Evolutionary conservation across 1,284 basidiomycete genomes (phyloP).

Genomic region (Thelephora terrestris): DNA sequence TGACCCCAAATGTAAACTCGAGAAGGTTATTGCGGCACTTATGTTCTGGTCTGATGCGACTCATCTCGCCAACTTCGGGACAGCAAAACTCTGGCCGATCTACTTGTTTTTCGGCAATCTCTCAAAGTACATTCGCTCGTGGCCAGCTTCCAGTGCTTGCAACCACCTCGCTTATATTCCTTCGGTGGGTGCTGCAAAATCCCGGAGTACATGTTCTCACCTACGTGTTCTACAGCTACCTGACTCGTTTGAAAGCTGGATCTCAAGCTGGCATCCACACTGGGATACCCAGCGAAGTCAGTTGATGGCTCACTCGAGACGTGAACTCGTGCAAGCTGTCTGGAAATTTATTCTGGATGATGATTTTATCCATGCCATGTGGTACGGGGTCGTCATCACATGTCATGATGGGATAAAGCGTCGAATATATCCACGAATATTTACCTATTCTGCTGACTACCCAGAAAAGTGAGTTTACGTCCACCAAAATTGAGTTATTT

Average conservation of each 20-base stretch:
- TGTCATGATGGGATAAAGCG: constrained; percentile 16
- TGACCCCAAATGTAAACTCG: constrained; percentile 6
- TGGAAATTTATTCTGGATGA: constrained; percentile 15
- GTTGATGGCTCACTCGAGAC: constrained; percentile 12
- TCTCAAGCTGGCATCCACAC: too few relatives aligned
- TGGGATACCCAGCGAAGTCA: not conserved
- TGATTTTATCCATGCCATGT: constrained; percentile 15
- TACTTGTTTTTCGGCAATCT: constrained; percentile 28
- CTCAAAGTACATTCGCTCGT: constrained; percentile 23
- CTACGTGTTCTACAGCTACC: constrained; percentile 11
- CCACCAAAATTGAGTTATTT: constrained; percentile 17
- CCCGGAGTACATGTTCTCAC: not conserved
- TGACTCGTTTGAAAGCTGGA: constrained; percentile 18
- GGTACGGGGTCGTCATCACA: constrained; percentile 15
- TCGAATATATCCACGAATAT: constrained; percentile 16
- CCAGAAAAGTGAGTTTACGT: constrained; percentile 18
- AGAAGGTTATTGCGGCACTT: constrained; percentile 18
- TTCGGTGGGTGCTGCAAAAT: constrained; percentile 12
- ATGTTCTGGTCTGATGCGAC: constrained; percentile 30
- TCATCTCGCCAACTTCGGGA: constrained; percentile 26
- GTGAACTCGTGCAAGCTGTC: constrained; percentile 16
- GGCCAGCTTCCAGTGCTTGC: constrained; percentile 15
- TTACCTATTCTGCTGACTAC: constrained; percentile 22
- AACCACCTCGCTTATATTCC: constrained; percentile 28
- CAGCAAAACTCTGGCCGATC: constrained; percentile 26